Base-by-base conservation (phyloP, 768 basidiomycete species). In the Gautieria morchelliformis region DNA sequence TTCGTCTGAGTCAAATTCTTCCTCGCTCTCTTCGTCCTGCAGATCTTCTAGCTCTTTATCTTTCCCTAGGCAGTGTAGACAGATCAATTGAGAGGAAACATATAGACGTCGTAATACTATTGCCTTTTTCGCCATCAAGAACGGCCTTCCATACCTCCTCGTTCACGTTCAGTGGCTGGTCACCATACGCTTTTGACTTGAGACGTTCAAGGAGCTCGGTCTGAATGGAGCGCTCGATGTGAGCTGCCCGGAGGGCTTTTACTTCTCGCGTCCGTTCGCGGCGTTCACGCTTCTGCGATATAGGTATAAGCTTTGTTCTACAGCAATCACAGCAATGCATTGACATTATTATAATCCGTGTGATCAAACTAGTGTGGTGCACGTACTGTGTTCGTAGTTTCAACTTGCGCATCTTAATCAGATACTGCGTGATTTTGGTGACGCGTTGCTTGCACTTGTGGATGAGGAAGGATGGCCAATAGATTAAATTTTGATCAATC, bases 381-480 rank as follows among this genome's bases (percentile, higher is more conserved):
- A 67, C 88, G 64, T 56, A 94, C 93, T 91, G 85, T 72, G 91
- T 82, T 17, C 87, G 83, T 57, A 94, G 76, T 63, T 89, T 89
- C 60, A 95, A 71, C 44, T 89, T 84, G 59, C 95, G 81, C 94
- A 98, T 96, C 76, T 96, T 94, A 70, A 98, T 97, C 62, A 99
- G 82, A 67, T 97, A 98, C 69, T 99, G 96, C 0, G 95, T 98
- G 64, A 99, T 97, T 75, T 98, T 99, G 11, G 96, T 99, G 32
- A 97, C 79, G 46, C 96, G 84, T 73, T 99, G 96, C 77, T 99
- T 99, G 81, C 96, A 98, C 74, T 97, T 98, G 76, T 97, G 96
- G 54, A 93, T 88, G 33, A 84, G 84, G 70, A 95, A 98, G 65
- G 93, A 93, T 4, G 96, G 95, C 96, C 96, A 98, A 69, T 97